A percentile compares a stretch with the other conserved stretches of the same genome.
Conservation (phyloP, 331 rosid genomes). For the Quercus phellos region DNA sequence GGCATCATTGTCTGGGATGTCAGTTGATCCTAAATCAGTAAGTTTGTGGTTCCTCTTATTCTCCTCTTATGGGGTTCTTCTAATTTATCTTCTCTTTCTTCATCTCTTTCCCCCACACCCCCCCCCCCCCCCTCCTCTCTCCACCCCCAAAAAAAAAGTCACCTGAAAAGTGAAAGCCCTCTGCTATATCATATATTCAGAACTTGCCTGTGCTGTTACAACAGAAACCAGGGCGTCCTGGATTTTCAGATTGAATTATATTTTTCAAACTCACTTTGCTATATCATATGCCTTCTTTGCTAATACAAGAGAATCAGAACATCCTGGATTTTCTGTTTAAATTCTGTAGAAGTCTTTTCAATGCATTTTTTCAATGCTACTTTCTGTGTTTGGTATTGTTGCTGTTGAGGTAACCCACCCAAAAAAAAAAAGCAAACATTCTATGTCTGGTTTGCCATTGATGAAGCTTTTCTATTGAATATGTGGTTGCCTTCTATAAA, state of each 20-base stretch:
- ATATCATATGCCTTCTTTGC: background rate
- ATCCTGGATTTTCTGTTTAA: background rate
- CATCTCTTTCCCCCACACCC: no score
- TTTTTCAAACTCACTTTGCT: background rate
- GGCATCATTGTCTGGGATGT: constrained; percentile 78
- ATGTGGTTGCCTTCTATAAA: background rate
- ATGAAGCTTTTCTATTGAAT: background rate
- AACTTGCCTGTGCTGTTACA: background rate
- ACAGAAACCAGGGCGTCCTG: background rate
- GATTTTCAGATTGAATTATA: background rate
- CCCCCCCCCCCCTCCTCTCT: rapidly evolving
- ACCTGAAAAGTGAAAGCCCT: background rate
- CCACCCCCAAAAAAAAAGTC: background rate
- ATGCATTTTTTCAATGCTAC: no score
- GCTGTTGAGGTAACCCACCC: background rate
- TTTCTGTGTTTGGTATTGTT: no score
- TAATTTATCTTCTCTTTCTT: background rate
- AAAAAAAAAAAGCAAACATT: background rate
- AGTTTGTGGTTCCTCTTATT: constrained; percentile 29
- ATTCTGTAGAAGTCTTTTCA: background rate
- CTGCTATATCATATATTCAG: background rate
- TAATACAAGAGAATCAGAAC: background rate
- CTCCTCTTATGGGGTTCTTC: background rate
- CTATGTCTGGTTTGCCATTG: background rate
- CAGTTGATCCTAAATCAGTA: constrained; percentile 75